Conservation (phyloP, 768 basidiomycete species). For the Suillus hirtellus region DNA sequence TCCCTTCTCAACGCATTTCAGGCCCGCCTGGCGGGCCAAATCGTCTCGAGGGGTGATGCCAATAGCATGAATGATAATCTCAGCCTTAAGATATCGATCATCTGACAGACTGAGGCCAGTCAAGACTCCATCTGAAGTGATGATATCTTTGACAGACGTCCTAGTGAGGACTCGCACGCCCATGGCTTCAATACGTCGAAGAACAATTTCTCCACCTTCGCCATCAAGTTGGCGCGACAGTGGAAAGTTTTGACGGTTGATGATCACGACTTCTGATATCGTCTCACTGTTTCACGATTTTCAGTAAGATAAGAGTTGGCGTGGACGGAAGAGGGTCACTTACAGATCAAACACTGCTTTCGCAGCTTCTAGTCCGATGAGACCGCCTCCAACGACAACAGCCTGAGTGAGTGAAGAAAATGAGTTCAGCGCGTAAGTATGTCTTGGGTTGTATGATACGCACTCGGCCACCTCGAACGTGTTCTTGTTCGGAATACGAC, state of each 20-base stretch:
- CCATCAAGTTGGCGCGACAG: slow-evolving; percentile 60
- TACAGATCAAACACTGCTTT: slow-evolving; percentile 66
- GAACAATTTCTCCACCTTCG: slow-evolving; percentile 60
- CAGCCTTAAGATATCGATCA: slow-evolving; percentile 45
- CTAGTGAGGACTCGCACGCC: slow-evolving; percentile 57
- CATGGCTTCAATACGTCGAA: slow-evolving; percentile 57
- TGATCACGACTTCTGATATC: slow-evolving; percentile 49
- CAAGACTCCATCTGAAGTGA: slow-evolving; percentile 40
- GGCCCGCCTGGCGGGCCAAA: slow-evolving; percentile 53
- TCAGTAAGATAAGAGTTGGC: neutral
- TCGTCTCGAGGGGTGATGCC: slow-evolving; percentile 75
- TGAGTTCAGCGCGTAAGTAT: neutral
- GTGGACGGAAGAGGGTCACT: slow-evolving; percentile 12
- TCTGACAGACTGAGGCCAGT: slow-evolving; percentile 52
- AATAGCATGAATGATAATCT: slow-evolving; percentile 65
- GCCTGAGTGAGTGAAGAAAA: slow-evolving; percentile 26
- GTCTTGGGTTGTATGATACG: slow-evolving; percentile 9
- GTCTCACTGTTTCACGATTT: slow-evolving; percentile 22
- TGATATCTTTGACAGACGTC: slow-evolving; percentile 38
- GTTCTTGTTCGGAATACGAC: slow-evolving; percentile 49
- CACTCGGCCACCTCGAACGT: slow-evolving; percentile 37
- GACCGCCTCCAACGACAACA: slow-evolving; percentile 66
- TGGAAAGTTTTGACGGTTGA: slow-evolving; percentile 53
- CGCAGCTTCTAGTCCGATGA: slow-evolving; percentile 74
- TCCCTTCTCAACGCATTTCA: slow-evolving; percentile 48